phyloP scores from a whole-genome alignment of 208 protist genomes.

The Endotrypanum monterogeii region DNA sequence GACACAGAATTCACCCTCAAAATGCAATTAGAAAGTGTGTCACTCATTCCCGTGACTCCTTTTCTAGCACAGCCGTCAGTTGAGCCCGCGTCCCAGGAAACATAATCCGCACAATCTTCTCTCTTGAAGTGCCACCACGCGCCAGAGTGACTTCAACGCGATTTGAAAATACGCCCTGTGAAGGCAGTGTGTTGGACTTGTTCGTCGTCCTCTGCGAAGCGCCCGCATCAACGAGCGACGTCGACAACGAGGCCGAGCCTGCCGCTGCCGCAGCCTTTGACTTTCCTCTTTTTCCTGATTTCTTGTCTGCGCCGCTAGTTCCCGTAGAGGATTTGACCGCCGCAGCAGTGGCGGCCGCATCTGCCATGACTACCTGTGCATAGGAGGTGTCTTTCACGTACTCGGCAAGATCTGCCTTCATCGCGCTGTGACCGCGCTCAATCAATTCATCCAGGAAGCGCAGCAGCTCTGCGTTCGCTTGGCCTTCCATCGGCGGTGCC shows the following conservation, averaged over 20 bases:
- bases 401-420: constrained; percentile 10
- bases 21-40: background rate
- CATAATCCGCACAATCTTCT: constrained; percentile 54
- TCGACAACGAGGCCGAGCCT: background rate
- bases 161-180: background rate
- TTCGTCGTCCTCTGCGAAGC: background rate
- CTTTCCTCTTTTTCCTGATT: constrained; percentile 29
- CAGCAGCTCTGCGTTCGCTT: constrained; percentile 78
- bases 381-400: constrained; percentile 36
- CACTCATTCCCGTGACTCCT: constrained; percentile 18
- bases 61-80: constrained; percentile 51
- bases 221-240: background rate
- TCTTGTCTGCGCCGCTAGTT: constrained; percentile 1
- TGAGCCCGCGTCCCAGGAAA: constrained; percentile 68
- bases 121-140: constrained; percentile 55
- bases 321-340: background rate
- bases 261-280: constrained; percentile 2
- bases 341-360: background rate
- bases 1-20: background rate
- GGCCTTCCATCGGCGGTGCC: constrained; percentile 75
- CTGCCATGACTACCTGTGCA: constrained; percentile 14
- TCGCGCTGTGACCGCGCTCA: constrained; percentile 34
- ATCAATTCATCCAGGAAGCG: constrained; percentile 62
- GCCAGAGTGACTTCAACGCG: constrained; percentile 56
- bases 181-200: background rate